Conservation (phyloP, 805 yeast species). For the Lipomyces kockii region DNA sequence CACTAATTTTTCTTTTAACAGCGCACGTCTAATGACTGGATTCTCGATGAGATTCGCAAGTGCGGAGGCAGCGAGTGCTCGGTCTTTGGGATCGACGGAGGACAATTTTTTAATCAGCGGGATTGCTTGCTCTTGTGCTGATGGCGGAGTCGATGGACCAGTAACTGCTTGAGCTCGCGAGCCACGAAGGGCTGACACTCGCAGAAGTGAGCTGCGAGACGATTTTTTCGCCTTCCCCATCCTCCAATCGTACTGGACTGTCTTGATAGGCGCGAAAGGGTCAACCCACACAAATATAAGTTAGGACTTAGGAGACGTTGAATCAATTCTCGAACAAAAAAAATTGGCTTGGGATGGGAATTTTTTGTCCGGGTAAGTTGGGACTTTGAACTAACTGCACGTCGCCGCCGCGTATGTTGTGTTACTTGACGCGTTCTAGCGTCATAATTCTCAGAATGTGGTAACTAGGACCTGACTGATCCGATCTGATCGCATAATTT, state of each 20-base stretch:
- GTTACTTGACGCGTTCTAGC: background rate
- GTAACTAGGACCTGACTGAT: background rate
- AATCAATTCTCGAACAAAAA: background rate
- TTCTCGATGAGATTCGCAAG: constrained; percentile 68
- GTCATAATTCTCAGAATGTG: background rate
- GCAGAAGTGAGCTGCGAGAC: constrained; percentile 9
- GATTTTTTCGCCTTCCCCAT: constrained; percentile 17
- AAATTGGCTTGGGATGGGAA: background rate
- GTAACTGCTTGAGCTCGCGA: constrained; percentile 1
- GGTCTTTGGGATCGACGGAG: constrained; percentile 69
- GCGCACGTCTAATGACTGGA: constrained; percentile 59
- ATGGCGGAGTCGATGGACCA: constrained; percentile 49
- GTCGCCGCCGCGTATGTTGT: background rate
- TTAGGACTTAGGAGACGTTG: background rate
- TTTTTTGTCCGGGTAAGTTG: background rate
- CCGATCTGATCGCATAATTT: background rate
- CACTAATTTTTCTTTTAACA: constrained; percentile 74
- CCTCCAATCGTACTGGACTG: background rate
- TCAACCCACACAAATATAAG: background rate
- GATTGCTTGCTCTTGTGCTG: constrained; percentile 58
- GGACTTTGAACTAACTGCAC: background rate
- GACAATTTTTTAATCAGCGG: constrained; percentile 71
- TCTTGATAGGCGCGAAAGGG: background rate
- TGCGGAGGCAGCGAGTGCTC: constrained; percentile 76
- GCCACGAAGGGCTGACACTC: constrained; percentile 16